Percentiles rank a stretch among this genome's conserved stretches.
phyloP scores from a whole-genome alignment of 139 green algal species.

The Choricystis sp. region DNA sequence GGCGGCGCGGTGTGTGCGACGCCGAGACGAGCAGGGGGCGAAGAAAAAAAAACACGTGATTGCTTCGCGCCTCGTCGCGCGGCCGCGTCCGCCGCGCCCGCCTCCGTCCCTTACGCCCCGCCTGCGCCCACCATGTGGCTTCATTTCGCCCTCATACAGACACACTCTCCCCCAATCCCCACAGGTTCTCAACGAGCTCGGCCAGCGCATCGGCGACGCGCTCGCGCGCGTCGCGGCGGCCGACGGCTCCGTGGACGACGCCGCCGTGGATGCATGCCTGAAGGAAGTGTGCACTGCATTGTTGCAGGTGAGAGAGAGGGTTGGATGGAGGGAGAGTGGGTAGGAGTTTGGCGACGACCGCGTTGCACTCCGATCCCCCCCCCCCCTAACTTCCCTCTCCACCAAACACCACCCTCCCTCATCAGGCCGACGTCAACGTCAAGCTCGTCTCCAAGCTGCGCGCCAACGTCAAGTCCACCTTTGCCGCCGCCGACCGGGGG shows the following conservation, averaged over 20 bases:
- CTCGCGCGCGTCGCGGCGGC: slow-evolving; percentile 48
- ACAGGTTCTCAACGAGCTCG: slow-evolving; percentile 94
- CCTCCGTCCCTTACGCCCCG: no score
- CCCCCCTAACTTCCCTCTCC: not conserved
- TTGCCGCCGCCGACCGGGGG: slow-evolving; percentile 55
- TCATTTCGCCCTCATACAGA: no score
- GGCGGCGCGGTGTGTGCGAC: no score
- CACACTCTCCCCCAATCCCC: not conserved
- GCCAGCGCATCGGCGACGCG: slow-evolving; percentile 63
- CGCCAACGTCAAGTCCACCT: slow-evolving; percentile 77
- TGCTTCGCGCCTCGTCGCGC: no score
- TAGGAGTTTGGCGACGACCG: slow-evolving; percentile 3
- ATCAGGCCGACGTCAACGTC: slow-evolving; percentile 74
- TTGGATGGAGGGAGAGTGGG: not conserved
- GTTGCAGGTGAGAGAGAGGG: slow-evolving; percentile 29
- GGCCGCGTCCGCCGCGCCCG: no score
- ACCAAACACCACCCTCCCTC: slow-evolving; percentile 8
- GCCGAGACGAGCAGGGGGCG: no score
- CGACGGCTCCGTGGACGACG: slow-evolving; percentile 71
- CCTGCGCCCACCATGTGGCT: no score
- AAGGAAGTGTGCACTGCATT: slow-evolving; percentile 90
- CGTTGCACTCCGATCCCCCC: not conserved
- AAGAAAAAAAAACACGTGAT: no score
- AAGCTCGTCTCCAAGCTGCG: slow-evolving; percentile 55
- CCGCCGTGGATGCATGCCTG: slow-evolving; percentile 71